Conservation (phyloP, 2,329 filamentous ascomycete species). For the Volutella citrinella region DNA sequence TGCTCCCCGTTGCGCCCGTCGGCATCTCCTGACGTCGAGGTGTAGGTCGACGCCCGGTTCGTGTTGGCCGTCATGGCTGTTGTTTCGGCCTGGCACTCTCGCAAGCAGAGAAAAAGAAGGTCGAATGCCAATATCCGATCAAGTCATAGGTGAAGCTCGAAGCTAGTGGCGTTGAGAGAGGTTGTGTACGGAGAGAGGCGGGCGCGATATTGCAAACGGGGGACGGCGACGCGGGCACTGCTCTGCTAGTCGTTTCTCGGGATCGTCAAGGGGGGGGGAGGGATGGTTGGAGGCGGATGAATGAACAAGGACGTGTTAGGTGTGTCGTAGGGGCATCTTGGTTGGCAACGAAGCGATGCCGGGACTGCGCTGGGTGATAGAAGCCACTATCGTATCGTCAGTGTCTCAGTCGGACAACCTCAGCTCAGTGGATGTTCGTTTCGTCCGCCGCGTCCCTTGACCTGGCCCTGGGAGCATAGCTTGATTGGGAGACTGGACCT, state of each 20-base stretch:
- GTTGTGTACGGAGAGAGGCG: constrained; percentile 9
- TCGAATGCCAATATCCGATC: constrained; percentile 3
- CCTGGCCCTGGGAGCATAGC: no score
- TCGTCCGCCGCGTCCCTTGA: constrained; percentile 18
- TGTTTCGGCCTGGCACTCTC: constrained; percentile 12
- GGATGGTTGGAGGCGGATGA: no score
- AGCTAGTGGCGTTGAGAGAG: no score
- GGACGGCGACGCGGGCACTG: no score
- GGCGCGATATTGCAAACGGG: no score
- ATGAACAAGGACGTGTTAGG: no score
- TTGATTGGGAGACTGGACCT: no score
- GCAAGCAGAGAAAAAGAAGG: constrained; percentile 9
- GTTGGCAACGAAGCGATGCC: constrained; percentile 10
- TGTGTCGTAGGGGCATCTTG: constrained; percentile 28
- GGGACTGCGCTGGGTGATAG: no score
- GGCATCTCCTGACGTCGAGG: constrained; percentile 51
- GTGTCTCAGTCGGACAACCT: constrained; percentile 9
- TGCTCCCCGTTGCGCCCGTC: constrained; percentile 63
- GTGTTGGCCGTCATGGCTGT: constrained; percentile 47
- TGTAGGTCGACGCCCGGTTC: constrained; percentile 59
- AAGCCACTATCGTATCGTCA: constrained; percentile 11
- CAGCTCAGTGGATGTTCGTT: constrained; percentile 7
- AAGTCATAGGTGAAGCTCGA: not conserved
- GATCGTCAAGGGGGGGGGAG: constrained; percentile 19
- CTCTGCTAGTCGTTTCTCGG: no score